Conservation (phyloP, 2,329 filamentous ascomycete species). For the Monascus ruber region DNA sequence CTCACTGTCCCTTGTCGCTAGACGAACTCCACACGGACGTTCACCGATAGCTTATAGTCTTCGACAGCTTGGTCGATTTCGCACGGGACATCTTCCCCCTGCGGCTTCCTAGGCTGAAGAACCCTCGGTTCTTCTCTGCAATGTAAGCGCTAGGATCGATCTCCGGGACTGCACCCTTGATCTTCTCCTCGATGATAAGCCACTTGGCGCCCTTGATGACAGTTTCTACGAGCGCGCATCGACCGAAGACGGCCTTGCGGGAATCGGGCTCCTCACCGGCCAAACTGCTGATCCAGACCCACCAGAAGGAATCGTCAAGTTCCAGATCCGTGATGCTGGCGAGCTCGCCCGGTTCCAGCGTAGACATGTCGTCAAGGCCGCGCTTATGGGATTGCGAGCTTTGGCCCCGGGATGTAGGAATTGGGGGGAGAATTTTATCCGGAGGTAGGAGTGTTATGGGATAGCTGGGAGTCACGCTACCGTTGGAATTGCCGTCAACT, state of each 20-base stretch:
- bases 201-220: slow-evolving; percentile 69
- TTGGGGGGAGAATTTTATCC: slow-evolving; percentile 80
- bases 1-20: too few relatives aligned
- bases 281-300: slow-evolving; percentile 98
- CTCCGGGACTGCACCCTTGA: slow-evolving; percentile 81
- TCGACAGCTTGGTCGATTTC: background rate
- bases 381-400: slow-evolving; percentile 79
- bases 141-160: slow-evolving; percentile 79
- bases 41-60: background rate
- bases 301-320: slow-evolving; percentile 95
- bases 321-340: slow-evolving; percentile 81
- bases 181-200: slow-evolving; percentile 92
- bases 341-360: slow-evolving; percentile 81
- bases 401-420: slow-evolving; percentile 57
- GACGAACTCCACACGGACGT: background rate
- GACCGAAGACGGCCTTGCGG: slow-evolving; percentile 85
- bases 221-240: slow-evolving; percentile 87
- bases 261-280: slow-evolving; percentile 76
- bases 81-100: background rate
- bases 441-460: slow-evolving; percentile 63
- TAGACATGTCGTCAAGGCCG: slow-evolving; percentile 54
- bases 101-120: slow-evolving; percentile 52
- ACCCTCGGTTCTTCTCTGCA: slow-evolving; percentile 77
- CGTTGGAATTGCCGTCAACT: slow-evolving; percentile 29
- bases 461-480: slow-evolving; percentile 47